Evolutionary conservation across 192 early-diverging fungal genomes (phyloP).

Genomic region (Lobosporangium transversale): DNA sequence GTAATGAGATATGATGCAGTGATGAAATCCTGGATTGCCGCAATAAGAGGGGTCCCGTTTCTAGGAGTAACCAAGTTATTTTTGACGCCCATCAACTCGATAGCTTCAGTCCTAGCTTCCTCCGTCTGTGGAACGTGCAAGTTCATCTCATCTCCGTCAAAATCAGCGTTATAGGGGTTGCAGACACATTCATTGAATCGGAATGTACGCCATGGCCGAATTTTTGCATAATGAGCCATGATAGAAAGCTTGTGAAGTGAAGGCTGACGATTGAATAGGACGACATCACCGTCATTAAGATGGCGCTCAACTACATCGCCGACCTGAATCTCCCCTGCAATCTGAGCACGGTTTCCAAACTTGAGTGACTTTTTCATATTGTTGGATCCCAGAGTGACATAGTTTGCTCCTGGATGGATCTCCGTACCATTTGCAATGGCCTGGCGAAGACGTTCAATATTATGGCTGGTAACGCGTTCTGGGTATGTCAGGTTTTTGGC

Average conservation of each 20-base stretch:
- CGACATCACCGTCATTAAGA: constrained; percentile 91
- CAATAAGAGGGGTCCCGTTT: constrained; percentile 98
- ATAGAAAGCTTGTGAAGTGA: constrained; percentile 96
- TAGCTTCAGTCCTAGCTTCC: constrained; percentile 96
- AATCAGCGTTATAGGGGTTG: constrained; percentile 99
- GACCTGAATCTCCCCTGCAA: constrained; percentile 78
- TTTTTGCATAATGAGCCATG: constrained; percentile 92
- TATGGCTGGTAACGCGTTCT: constrained; percentile 90
- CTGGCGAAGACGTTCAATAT: constrained; percentile 81
- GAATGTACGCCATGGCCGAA: constrained; percentile 93
- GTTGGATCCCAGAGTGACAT: constrained; percentile 67
- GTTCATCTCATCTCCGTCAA: constrained; percentile 99
- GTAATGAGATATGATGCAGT: constrained; percentile 95
- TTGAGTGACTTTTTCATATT: constrained; percentile 74
- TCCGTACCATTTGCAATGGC: constrained; percentile 87
- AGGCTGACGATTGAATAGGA: constrained; percentile 99
- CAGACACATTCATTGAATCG: constrained; percentile 99
- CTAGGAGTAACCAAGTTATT: constrained; percentile 98
- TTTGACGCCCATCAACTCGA: constrained; percentile 95
- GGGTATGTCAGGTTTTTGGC: constrained; percentile 96
- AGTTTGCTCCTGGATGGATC: constrained; percentile 94
- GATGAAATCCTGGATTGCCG: constrained; percentile 99
- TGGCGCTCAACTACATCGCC: constrained; percentile 98
- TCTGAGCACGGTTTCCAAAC: constrained; percentile 72
- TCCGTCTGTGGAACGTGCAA: constrained; percentile 99